Conservation (phyloP, 1,139 yeast genomes). For the Nakaseomyces sp. region DNA sequence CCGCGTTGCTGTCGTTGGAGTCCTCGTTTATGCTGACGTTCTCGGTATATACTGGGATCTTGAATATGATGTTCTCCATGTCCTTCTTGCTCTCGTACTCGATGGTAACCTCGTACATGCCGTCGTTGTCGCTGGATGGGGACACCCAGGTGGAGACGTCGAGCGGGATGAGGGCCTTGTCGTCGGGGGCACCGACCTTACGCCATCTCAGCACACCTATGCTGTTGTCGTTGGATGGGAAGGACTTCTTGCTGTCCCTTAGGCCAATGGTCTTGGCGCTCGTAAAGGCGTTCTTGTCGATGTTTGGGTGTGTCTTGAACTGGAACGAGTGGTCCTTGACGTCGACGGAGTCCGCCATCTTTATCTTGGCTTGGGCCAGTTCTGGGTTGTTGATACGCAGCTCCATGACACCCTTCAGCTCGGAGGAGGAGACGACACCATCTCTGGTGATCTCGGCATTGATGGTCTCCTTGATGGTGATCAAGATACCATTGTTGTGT, state of each 20-base stretch:
- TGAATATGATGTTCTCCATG: slow-evolving; percentile 27
- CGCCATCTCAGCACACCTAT: slow-evolving; percentile 92
- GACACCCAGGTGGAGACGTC: slow-evolving; percentile 81
- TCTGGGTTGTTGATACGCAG: slow-evolving; percentile 71
- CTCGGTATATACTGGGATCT: slow-evolving; percentile 51
- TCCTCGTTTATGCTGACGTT: slow-evolving; percentile 49
- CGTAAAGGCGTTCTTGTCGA: slow-evolving; percentile 67
- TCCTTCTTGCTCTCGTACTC: slow-evolving; percentile 66
- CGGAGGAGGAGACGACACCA: slow-evolving; percentile 66
- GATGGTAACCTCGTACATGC: slow-evolving; percentile 63
- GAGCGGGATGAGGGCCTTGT: slow-evolving; percentile 54
- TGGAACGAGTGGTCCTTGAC: slow-evolving; percentile 38
- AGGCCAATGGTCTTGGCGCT: slow-evolving; percentile 53
- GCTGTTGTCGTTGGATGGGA: slow-evolving; percentile 86
- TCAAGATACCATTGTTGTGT: slow-evolving; percentile 65
- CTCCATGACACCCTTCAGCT: slow-evolving; percentile 85
- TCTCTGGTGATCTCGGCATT: slow-evolving; percentile 76
- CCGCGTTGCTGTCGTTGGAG: slow-evolving; percentile 39
- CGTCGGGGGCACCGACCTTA: slow-evolving; percentile 52
- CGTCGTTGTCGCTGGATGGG: slow-evolving; percentile 44
- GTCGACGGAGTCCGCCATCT: slow-evolving; percentile 39
- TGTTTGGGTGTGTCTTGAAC: slow-evolving; percentile 93
- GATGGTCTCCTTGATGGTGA: slow-evolving; percentile 69
- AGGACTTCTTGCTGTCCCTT: slow-evolving; percentile 67
- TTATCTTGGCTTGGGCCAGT: slow-evolving; percentile 56